Conservation (phyloP, 192 early-diverging fungal species). For the Entomortierella lignicola region DNA sequence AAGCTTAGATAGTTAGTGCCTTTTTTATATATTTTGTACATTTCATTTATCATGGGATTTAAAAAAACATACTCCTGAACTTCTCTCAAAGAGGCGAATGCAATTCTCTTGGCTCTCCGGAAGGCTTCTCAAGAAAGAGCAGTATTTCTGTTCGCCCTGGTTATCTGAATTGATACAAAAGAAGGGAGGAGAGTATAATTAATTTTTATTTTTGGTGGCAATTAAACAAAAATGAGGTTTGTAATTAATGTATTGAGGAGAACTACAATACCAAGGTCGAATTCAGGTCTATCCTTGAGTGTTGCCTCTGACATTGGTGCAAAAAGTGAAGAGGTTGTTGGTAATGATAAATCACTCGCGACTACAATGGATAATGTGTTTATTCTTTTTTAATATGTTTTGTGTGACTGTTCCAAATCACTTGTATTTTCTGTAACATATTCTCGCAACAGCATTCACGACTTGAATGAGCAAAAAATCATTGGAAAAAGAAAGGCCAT, state of each 20-base stretch:
- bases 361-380: too few species aligned
- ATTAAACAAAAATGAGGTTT: background rate
- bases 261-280: conserved; percentile 56
- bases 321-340: background rate
- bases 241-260: background rate
- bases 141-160: conserved; percentile 56
- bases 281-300: conserved; percentile 63
- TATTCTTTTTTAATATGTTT: too few species aligned
- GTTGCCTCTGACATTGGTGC: conserved; percentile 33
- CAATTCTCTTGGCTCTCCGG: conserved; percentile 67
- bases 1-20: background rate
- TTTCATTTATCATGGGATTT: too few species aligned
- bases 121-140: conserved; percentile 66
- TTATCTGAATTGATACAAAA: conserved; percentile 36
- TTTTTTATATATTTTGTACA: background rate
- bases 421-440: background rate
- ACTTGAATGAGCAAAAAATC: background rate
- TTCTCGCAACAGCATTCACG: background rate
- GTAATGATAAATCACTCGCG: too few species aligned
- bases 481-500: background rate
- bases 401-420: background rate
- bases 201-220: conserved; percentile 3
- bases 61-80: conserved; percentile 65
- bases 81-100: conserved; percentile 80
- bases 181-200: background rate